Conservation (phyloP, 345 rosid genomes). For the Brassica incana region DNA sequence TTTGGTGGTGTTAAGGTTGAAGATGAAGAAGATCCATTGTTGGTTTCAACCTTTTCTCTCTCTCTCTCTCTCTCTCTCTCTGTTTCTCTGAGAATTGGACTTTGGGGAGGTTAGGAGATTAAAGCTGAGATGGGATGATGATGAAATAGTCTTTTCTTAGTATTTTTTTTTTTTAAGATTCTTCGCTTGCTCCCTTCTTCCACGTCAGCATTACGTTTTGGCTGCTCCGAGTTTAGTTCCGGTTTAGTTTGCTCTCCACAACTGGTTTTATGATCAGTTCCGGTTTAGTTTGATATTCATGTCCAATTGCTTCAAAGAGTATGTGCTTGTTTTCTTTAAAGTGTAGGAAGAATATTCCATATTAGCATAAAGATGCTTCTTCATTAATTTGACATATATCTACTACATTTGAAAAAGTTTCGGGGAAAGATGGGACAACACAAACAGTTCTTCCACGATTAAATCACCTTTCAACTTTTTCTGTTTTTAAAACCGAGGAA, state of each 20-base stretch:
- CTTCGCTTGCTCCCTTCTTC: slow-evolving; percentile 32
- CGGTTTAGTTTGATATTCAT: not conserved
- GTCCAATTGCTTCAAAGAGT: not conserved
- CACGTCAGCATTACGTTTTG: slow-evolving; percentile 17
- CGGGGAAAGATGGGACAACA: too few relatives aligned
- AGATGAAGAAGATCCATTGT: slow-evolving; percentile 22
- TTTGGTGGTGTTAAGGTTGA: slow-evolving; percentile 28
- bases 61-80: not conserved
- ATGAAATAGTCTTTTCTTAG: slow-evolving; percentile 9
- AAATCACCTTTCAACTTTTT: too few relatives aligned
- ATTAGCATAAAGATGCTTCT: not conserved
- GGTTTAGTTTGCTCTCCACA: slow-evolving; percentile 1
- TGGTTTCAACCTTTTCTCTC: not conserved
- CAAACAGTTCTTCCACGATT: too few relatives aligned
- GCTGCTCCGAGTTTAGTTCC: not conserved
- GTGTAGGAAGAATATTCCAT: not conserved
- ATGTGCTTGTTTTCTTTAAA: not conserved
- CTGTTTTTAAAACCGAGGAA: too few relatives aligned
- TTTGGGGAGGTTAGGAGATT: slow-evolving; percentile 25
- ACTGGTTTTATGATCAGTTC: not conserved
- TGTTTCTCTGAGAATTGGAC: slow-evolving; percentile 25
- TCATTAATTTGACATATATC: not conserved
- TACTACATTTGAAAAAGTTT: not conserved
- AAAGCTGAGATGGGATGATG: slow-evolving; percentile 9
- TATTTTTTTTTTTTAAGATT: slow-evolving; percentile 21